Evolutionary conservation across 2,329 filamentous ascomycete species (phyloP), one percentile per base, ranked within the genome.

Genomic region (Neonectria magnoliae): DNA sequence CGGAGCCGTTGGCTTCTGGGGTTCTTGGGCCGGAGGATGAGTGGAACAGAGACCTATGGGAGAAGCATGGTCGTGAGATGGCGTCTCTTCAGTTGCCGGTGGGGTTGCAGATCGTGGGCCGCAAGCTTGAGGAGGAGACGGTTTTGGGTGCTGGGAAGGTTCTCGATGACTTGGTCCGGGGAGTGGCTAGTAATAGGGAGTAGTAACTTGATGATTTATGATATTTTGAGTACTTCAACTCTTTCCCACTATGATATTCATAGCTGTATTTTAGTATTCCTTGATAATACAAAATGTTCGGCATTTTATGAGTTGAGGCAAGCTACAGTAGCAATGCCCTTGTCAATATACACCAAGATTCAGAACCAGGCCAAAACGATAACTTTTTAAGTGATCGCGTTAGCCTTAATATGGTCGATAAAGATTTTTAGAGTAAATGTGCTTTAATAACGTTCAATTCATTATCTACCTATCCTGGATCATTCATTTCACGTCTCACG

Each of bases 91-190:
- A 48, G 11, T 41, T 72, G 55, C 85, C 86, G 0, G 80, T 89
- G 8, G 82, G 83, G 2, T 64, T 89, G 33, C 86, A 89, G 73
- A 77, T 88, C 22, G 78, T 87, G 13, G 83, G 83, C 6, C 78
- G 80, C 25, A 82, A 81, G 57, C 76, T 86, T 16, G 81, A 88
- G 50, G 86, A 89, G 62, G 87, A 89, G 71, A 87, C 82, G 71
- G 78, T 87, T 0, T 70, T 88, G 5, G 64, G 60, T 18, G 57
- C 53, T 20, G 64, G 64, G 13, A 66, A 66, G 31, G 54, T 66
- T 13, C 7, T 66, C 1, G 61, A 66, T 18, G 57, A 66, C 16
- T 13, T 66, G 8, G 31, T 64, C 13, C 47, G 47, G 16, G 20
- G 20, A 13, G 33, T 33, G 5, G 29, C 11, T 8, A 11, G n/a